phyloP scores from a whole-genome alignment of 768 basidiomycete genomes.

The Omphalotus guepiniiformis region DNA sequence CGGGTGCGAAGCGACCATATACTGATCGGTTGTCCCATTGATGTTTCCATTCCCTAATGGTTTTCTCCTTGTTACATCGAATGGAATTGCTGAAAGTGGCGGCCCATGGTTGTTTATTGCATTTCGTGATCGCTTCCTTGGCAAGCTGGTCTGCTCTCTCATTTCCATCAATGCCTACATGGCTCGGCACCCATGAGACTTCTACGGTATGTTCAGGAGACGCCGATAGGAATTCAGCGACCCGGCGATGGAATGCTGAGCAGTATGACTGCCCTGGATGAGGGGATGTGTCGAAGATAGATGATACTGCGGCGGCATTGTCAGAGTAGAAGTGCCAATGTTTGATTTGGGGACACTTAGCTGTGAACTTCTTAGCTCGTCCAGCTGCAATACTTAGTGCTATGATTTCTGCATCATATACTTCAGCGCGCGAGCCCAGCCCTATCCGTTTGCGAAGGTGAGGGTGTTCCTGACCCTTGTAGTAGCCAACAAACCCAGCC shows the following conservation, averaged over 20 bases:
- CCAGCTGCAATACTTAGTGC: not conserved
- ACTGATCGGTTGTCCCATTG: not conserved
- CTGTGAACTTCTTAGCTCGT: not conserved
- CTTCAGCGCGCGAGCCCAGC: not conserved
- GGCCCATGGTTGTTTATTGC: not conserved
- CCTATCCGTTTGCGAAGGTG: too few species aligned
- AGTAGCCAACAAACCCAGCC: too few species aligned
- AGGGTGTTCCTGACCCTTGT: too few species aligned
- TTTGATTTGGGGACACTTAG: not conserved
- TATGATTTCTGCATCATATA: not conserved
- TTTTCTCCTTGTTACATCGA: not conserved
- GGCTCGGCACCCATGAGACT: slow-evolving; percentile 17
- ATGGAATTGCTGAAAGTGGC: not conserved
- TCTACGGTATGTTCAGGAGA: not conserved
- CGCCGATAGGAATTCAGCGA: not conserved
- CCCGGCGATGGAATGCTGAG: not conserved
- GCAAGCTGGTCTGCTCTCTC: slow-evolving; percentile 18
- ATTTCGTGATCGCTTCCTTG: slow-evolving; percentile 6
- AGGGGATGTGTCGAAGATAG: not conserved
- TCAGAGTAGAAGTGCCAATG: not conserved
- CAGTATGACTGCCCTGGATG: not conserved
- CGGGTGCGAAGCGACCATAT: not conserved
- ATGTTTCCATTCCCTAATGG: not conserved
- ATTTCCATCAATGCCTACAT: slow-evolving; percentile 15
- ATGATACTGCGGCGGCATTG: not conserved